A percentile compares a stretch with the other conserved stretches of the same genome.
Conservation (phyloP, 2,329 filamentous ascomycete genomes). For the Apiospora arundinis region DNA sequence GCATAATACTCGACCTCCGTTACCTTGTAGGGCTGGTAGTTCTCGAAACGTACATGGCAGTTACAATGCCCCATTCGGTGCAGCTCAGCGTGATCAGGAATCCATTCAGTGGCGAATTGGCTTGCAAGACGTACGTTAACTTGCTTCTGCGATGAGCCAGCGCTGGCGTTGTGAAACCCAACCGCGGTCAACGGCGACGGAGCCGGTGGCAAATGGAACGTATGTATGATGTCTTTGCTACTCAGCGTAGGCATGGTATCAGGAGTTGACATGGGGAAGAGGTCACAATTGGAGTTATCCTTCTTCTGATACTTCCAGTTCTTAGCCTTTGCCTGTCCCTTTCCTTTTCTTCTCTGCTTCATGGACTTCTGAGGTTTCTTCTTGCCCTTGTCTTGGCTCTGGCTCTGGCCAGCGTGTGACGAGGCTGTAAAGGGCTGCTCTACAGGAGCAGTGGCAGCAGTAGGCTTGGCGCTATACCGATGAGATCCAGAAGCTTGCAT, state of each 20-base stretch:
- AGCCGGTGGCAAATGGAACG: neutral
- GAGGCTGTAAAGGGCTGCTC: neutral
- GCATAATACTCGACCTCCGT: constrained; percentile 11
- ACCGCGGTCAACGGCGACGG: neutral
- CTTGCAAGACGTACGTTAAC: constrained; percentile 42
- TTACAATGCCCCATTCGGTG: constrained; percentile 44
- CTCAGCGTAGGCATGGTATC: neutral
- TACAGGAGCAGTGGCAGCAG: neutral
- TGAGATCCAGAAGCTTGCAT: neutral
- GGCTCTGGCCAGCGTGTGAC: neutral
- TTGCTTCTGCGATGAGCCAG: neutral
- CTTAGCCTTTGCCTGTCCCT: neutral
- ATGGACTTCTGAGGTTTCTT: neutral
- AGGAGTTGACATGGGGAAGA: neutral
- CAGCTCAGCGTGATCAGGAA: constrained; percentile 44
- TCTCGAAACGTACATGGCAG: constrained; percentile 42
- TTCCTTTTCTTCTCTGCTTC: neutral
- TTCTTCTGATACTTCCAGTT: neutral
- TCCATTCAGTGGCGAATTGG: constrained; percentile 50
- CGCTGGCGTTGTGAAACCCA: neutral
- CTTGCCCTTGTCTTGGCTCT: neutral
- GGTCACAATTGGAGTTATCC: neutral
- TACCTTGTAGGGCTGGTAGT: constrained; percentile 33
- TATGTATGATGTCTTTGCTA: neutral
- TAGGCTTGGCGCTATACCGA: neutral